Evolutionary conservation across 2,329 filamentous ascomycete species (phyloP).

Genomic region (Fusarium dimerum): DNA sequence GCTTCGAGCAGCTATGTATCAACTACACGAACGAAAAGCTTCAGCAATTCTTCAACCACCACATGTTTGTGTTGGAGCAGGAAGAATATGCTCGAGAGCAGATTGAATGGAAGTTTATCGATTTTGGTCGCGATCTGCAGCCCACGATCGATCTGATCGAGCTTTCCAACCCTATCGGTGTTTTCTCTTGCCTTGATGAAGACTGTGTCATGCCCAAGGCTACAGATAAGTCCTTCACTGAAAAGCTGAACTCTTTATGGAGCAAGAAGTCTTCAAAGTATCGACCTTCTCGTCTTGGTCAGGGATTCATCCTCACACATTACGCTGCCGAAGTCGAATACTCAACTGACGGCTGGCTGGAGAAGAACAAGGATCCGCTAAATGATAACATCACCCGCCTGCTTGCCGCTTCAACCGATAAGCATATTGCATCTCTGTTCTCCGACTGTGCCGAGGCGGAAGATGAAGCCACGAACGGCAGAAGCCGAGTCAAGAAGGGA

Average conservation of each 20-base stretch:
- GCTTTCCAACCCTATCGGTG: conserved; percentile 93
- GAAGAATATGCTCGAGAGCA: conserved; percentile 97
- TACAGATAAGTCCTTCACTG: conserved; percentile 94
- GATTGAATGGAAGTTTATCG: conserved; percentile 99
- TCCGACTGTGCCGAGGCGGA: conserved; percentile 82
- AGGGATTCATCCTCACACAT: conserved; percentile 95
- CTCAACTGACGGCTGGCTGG: conserved; percentile 89
- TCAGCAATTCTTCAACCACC: conserved; percentile 99
- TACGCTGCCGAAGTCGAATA: conserved; percentile 99
- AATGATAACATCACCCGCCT: conserved; percentile 96
- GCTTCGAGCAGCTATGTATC: conserved; percentile 98
- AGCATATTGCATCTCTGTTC: conserved; percentile 83
- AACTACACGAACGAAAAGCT: conserved; percentile 99
- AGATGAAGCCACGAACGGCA: conserved; percentile 67
- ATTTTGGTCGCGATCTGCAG: conserved; percentile 95
- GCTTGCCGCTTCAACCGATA: conserved; percentile 77
- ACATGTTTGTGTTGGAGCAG: conserved; percentile 99
- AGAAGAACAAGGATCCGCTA: conserved; percentile 98
- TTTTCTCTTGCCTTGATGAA: conserved; percentile 97
- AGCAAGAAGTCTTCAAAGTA: conserved; percentile 96
- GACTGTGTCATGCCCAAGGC: conserved; percentile 99
- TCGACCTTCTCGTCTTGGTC: conserved; percentile 78
- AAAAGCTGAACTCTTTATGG: conserved; percentile 96
- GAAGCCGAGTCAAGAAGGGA: conserved; percentile 91
- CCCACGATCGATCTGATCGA: conserved; percentile 98